These are phyloP conservation scores for Paramecium sonneborni DNA, from an alignment of 73 alveolate genomes.

Conservation along the genomic window DNA sequence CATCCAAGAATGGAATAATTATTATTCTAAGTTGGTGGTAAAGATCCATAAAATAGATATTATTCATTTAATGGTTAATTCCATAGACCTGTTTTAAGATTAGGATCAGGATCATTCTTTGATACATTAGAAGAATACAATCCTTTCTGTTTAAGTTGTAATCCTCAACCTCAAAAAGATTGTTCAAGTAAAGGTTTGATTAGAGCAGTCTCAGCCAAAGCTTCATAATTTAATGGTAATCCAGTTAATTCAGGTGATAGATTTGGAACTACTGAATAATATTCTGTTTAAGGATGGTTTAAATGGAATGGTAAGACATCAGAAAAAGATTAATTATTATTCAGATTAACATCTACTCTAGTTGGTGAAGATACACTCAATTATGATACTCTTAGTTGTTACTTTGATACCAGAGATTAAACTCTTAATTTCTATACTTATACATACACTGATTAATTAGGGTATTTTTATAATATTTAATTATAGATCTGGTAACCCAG, in stretches of 20 bases:
- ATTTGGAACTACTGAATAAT: constrained; percentile 19
- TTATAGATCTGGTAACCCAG: constrained; percentile 30
- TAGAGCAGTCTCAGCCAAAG: neutral
- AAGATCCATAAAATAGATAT: constrained; percentile 10
- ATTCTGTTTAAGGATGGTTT: constrained; percentile 48
- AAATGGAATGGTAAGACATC: constrained; percentile 36
- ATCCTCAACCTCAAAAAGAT: constrained; percentile 13
- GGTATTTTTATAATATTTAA: neutral
- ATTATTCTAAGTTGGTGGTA: constrained; percentile 54
- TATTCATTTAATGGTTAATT: constrained; percentile 48
- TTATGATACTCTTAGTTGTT: constrained; percentile 6
- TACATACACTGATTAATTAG: neutral
- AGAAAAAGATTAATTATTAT: neutral
- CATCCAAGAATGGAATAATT: constrained; percentile 48
- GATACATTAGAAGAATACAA: neutral
- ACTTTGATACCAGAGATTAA: constrained; percentile 21
- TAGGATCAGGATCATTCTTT: constrained; percentile 50
- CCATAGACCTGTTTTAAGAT: constrained; percentile 46
- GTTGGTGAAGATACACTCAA: neutral
- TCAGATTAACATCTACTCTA: constrained; percentile 22
- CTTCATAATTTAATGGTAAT: neutral
- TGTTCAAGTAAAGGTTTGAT: neutral
- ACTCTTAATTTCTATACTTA: constrained; percentile 28
- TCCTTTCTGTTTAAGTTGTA: constrained; percentile 19
- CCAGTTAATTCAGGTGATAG: constrained; percentile 7